Evolutionary conservation across 2,329 filamentous ascomycete genomes (phyloP).

Genomic region (Diatrype stigma): DNA sequence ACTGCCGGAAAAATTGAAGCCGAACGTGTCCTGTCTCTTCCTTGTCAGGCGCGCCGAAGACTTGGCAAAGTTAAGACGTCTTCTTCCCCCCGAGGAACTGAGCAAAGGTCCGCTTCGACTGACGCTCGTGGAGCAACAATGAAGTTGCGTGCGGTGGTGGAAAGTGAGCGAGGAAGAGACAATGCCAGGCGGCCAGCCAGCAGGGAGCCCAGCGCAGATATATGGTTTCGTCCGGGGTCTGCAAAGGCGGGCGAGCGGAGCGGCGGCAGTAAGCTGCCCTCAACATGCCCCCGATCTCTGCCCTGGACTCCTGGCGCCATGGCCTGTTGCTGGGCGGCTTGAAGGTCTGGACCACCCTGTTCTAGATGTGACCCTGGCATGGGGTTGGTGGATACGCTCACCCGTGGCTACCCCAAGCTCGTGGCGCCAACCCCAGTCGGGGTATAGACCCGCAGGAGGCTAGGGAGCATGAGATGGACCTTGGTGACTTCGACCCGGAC

Average conservation of each 20-base stretch:
- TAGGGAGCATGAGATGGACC: constrained; percentile 7
- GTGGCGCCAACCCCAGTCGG: constrained; percentile 9
- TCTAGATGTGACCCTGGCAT: constrained; percentile 20
- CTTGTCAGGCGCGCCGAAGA: no score
- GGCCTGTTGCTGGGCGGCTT: constrained; percentile 3
- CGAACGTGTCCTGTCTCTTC: no score
- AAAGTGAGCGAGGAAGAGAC: background rate
- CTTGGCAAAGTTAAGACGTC: background rate
- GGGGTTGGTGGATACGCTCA: constrained; percentile 15
- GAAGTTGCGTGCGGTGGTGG: background rate
- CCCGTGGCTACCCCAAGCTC: constrained; percentile 19
- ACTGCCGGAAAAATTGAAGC: no score
- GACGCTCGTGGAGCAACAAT: background rate
- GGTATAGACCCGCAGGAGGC: constrained; percentile 6
- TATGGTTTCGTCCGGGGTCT: background rate
- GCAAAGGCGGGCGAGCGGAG: constrained; percentile 25
- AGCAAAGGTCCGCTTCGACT: background rate
- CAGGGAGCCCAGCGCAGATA: background rate
- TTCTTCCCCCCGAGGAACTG: background rate
- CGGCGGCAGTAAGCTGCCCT: constrained; percentile 22
- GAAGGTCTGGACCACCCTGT: constrained; percentile 20
- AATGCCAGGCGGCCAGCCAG: background rate
- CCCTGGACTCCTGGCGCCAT: no score
- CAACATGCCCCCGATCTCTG: constrained; percentile 11
- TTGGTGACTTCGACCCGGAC: constrained; percentile 8